Base-by-base conservation (phyloP, 768 basidiomycete species). In the Termitomyces sp. region DNA sequence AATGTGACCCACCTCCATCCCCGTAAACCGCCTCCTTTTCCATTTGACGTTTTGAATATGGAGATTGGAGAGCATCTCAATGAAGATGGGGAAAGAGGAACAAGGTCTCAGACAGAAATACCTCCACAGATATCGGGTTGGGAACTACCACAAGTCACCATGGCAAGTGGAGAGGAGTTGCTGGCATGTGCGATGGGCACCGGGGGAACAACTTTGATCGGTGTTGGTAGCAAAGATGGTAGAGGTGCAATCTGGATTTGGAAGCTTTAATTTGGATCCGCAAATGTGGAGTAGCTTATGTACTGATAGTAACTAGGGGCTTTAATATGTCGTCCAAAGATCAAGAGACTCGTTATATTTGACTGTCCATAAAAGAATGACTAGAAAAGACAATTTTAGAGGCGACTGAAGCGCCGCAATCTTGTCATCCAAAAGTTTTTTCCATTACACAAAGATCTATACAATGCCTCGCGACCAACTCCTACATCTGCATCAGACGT, bases 1-100 rank as follows among this genome's bases (percentile, higher is more conserved):
- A 85, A 82, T 46, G 67, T 81, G 26, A 67, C 73, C 15, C 72
- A 77, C 51, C 75, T 87, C 60, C 64, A 69, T 24, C 74, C 82
- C 3, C 73, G 81, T 41, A 64, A 66, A 46, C 72, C 70, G 4
- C 79, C 77, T 1, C 61, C 72, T 6, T 80, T 81, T 63, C 79
- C 80, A 12, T 54, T 69, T 22, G 70, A 71, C n/a, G 66, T 60
- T 44, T 67, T 66, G 12, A 60, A 60, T 5, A 57, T 71, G 44
- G 57, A 54, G 16, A 58, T 64, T 46, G 61, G 59, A 37, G 55
- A 70, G 39, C 67, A 66, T 49, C 56, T 74, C 24, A 64, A 67
- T 28, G 73, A 71, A 1, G 68, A 70, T 34, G 57, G 54, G 34
- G 64, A 57, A 51, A 51, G 16, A 28, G 47, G 20, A 33, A 15